Evolutionary conservation across 2,329 filamentous ascomycete species (phyloP).

Genomic region (Immersiporthe knoxdaviesiana): DNA sequence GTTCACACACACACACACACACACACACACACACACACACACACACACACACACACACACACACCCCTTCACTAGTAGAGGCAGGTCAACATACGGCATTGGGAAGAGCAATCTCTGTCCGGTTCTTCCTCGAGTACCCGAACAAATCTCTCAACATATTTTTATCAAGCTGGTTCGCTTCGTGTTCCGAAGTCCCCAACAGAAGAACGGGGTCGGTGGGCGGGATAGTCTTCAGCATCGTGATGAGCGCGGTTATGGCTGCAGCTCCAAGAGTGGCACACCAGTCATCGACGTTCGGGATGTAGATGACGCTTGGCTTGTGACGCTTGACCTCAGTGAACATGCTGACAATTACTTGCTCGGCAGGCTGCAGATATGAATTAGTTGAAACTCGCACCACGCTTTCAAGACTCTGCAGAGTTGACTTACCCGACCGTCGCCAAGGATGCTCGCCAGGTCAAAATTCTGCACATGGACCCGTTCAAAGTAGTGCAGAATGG

Average conservation of each 20-base stretch:
- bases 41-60: too few relatives aligned
- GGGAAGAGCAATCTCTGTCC: conserved; percentile 71
- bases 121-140: conserved; percentile 80
- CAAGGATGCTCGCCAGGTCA: conserved; percentile 84
- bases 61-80: background rate
- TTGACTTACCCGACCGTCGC: conserved; percentile 73
- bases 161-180: conserved; percentile 62
- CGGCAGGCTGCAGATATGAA: conserved; percentile 59
- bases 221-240: conserved; percentile 79
- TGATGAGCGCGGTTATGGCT: conserved; percentile 79
- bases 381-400: conserved; percentile 34
- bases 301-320: conserved; percentile 94
- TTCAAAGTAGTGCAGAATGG: conserved; percentile 87
- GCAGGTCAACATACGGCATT: conserved; percentile 54
- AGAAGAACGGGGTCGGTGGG: conserved; percentile 89
- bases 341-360: conserved; percentile 86
- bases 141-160: conserved; percentile 79
- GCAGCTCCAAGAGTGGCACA: conserved; percentile 66
- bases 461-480: conserved; percentile 94
- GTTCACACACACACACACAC: too few relatives aligned
- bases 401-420: background rate
- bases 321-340: conserved; percentile 93
- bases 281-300: conserved; percentile 90
- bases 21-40: too few relatives aligned
- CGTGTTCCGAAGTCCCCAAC: conserved; percentile 79